These are phyloP conservation scores for Fragaria ananassa DNA, from an alignment of 306 rosid species.

Conservation along the genomic window DNA sequence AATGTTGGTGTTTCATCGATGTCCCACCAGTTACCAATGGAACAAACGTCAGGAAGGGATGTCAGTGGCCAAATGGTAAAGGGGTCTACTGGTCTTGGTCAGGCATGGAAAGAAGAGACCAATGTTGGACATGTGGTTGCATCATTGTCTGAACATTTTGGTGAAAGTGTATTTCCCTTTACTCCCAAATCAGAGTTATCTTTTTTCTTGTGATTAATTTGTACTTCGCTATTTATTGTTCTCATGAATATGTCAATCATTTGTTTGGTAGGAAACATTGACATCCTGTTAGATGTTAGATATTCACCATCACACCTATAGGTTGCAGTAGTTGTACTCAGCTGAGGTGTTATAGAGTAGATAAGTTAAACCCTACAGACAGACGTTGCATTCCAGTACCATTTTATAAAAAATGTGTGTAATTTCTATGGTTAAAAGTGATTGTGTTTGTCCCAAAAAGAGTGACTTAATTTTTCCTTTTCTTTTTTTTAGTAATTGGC, in stretches of 20 bases:
- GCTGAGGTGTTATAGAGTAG: neutral
- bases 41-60: conserved; percentile 39
- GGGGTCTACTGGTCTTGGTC: conserved; percentile 56
- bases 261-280: neutral
- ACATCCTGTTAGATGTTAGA: neutral
- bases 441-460: neutral
- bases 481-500: neutral
- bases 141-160: conserved; percentile 59
- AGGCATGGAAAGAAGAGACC: conserved; percentile 86
- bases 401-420: neutral
- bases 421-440: neutral
- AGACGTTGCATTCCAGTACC: neutral
- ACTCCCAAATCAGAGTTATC: conserved; percentile 59
- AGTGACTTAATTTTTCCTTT: neutral
- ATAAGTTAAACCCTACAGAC: neutral
- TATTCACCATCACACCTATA: neutral
- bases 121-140: conserved; percentile 65
- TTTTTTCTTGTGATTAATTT: conserved; percentile 55
- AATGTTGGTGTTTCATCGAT: conserved; percentile 27
- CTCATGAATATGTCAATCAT: conserved; percentile 15
- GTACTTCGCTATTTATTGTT: conserved; percentile 11
- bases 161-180: conserved; percentile 59
- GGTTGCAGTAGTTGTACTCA: neutral
- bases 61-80: conserved; percentile 41
- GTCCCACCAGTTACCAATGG: conserved; percentile 47